Evolutionary conservation across 345 rosid species (phyloP), one percentile per base, ranked within the genome.

Genomic region (Hypericum androsaemum): DNA sequence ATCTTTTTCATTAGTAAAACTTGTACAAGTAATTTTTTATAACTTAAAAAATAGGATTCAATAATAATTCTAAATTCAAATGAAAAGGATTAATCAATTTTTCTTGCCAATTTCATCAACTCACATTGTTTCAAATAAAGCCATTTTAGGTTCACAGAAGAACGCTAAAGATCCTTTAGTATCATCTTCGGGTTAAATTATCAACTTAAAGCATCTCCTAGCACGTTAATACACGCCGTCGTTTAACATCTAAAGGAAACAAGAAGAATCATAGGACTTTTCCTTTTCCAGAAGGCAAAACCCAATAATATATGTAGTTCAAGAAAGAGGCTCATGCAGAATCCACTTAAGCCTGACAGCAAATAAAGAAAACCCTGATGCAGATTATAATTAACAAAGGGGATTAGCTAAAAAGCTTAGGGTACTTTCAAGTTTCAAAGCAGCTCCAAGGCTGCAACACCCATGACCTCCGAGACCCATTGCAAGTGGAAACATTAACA

Each of bases 361-460:
- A 28, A 56, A 48, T 5, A 64, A 56, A 60, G 47, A 7, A 46
- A 47, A 63, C 32, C 32, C 35, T 0, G 13, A 47, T 22, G 47
- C 54, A 10, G 38, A 43, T 57, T 64, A 60, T 42, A 63, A 53
- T 54, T 64, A 16, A 46, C 39, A 47, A 45, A 63, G 42, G 48
- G 39, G 48, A 68, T 61, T 59, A 39, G 43, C 37, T 12, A 53
- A 75, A 75, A 71, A 66, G 71, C 48, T 59, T 17, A 11, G 6
- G 71, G 77, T 71, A 71, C 77, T 73, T 73, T 49, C 63, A 62
- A 56, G 43, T 7, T 37, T 35, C 16, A 39, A 12, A 38, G 43
- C 11, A 44, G 35, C 36, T 16, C n/a, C 43, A 71, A 74, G 65
- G 77, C 72, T 69, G 73, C 64, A 36, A 54, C 38, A 47, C 57